These are phyloP conservation scores for Alternaria triticimaculans DNA, from an alignment of 2,329 filamentous ascomycete genomes.

Conservation along the genomic window DNA sequence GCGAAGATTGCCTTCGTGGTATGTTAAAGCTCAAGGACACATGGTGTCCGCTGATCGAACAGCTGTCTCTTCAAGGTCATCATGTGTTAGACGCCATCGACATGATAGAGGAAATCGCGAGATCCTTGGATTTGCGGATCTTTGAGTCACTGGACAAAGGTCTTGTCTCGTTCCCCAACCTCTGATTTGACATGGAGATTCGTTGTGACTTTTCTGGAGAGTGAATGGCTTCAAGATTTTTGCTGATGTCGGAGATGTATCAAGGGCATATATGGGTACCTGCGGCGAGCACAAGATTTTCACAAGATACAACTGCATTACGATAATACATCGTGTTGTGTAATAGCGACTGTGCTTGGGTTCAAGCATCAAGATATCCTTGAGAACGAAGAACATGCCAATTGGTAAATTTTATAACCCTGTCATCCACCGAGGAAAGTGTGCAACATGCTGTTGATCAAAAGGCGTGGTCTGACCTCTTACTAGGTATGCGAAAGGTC, in stretches of 20 bases:
- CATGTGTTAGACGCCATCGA: background rate
- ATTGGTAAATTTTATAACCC: background rate
- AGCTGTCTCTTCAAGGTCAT: background rate
- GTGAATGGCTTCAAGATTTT: background rate
- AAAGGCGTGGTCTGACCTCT: background rate
- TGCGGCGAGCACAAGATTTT: background rate
- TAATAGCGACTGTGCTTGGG: background rate
- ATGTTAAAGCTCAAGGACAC: background rate
- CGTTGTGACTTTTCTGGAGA: background rate
- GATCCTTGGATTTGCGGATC: background rate
- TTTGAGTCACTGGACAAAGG: background rate
- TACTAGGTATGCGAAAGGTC: background rate
- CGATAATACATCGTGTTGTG: background rate
- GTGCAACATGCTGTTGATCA: background rate
- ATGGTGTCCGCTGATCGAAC: constrained; percentile 4
- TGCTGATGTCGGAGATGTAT: background rate
- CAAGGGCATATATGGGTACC: background rate
- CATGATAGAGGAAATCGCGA: background rate
- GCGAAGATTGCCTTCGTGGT: background rate
- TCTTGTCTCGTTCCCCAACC: background rate
- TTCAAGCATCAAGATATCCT: background rate
- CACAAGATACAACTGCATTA: accelerated
- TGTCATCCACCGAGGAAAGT: background rate
- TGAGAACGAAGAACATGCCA: background rate
- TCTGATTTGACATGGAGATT: background rate